phyloP scores from a whole-genome alignment of 225 moss, liverwort and hornwort species.

The Pseudoscleropodium purum region DNA sequence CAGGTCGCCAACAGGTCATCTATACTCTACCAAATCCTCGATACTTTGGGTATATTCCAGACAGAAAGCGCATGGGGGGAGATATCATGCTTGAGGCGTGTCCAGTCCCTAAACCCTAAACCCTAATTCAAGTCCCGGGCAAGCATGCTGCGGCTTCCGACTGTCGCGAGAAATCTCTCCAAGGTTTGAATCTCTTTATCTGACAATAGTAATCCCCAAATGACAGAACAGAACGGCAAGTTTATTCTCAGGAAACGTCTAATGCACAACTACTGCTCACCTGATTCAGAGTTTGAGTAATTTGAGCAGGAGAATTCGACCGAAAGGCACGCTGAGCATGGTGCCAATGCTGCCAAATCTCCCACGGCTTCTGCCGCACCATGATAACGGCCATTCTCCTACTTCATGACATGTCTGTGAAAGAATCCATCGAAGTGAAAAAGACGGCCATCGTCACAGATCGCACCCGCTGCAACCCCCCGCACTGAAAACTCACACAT shows the following conservation, averaged over 20 bases:
- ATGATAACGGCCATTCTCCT: background rate
- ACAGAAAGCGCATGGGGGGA: background rate
- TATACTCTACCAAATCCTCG: background rate
- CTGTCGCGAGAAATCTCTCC: background rate
- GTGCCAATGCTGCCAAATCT: background rate
- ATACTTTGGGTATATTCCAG: background rate
- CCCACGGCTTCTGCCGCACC: background rate
- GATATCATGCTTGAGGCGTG: background rate
- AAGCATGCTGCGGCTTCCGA: background rate
- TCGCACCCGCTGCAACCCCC: background rate
- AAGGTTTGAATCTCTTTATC: background rate
- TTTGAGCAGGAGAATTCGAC: constrained; percentile 1
- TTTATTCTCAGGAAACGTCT: background rate
- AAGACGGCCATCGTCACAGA: background rate
- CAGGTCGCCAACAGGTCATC: background rate
- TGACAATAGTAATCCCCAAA: too few species aligned
- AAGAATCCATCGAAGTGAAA: background rate
- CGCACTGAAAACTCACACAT: background rate
- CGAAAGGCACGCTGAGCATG: background rate
- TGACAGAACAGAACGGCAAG: background rate
- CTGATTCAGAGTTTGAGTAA: constrained; percentile 36
- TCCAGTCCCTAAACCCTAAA: background rate
- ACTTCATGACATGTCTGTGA: background rate
- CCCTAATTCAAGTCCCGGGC: background rate
- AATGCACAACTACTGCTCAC: constrained; percentile 3